Evolutionary conservation across 345 rosid genomes (phyloP).

Genomic region (Dovyalis caffra): DNA sequence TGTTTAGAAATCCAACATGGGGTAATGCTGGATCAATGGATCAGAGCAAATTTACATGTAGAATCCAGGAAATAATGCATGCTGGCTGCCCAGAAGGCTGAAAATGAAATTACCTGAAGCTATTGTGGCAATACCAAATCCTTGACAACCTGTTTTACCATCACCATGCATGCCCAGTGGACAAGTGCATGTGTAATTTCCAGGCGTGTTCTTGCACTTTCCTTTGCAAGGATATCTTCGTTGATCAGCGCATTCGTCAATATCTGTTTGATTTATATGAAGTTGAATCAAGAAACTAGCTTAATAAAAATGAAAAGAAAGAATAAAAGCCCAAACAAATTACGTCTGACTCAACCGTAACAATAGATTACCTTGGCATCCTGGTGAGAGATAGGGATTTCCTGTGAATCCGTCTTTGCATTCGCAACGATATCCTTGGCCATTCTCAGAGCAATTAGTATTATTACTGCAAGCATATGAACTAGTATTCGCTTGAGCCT

Average conservation of each 20-base stretch:
- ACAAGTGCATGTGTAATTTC: constrained; percentile 19
- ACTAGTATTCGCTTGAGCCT: neutral
- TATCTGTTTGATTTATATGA: neutral
- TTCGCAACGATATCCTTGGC: constrained; percentile 14
- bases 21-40: too few relatives aligned
- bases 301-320: neutral
- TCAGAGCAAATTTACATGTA: too few relatives aligned
- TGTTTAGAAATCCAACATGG: too few relatives aligned
- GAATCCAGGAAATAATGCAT: too few relatives aligned
- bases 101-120: too few relatives aligned
- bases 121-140: neutral
- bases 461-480: constrained; percentile 13
- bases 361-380: constrained; percentile 16
- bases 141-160: constrained; percentile 20
- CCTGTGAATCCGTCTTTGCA: constrained; percentile 23
- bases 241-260: constrained; percentile 12
- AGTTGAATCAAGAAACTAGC: neutral
- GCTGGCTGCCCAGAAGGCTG: too few relatives aligned
- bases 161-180: constrained; percentile 25
- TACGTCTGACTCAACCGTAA: too few relatives aligned
- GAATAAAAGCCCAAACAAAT: neutral
- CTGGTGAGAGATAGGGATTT: constrained; percentile 18
- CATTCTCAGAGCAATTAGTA: constrained; percentile 6
- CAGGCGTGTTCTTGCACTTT: constrained; percentile 12
- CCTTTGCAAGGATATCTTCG: constrained; percentile 16